A percentile compares a stretch with the other conserved stretches of the same genome.
Conservation (phyloP, 345 rosid genomes). For the Noccaea bulbosa region DNA sequence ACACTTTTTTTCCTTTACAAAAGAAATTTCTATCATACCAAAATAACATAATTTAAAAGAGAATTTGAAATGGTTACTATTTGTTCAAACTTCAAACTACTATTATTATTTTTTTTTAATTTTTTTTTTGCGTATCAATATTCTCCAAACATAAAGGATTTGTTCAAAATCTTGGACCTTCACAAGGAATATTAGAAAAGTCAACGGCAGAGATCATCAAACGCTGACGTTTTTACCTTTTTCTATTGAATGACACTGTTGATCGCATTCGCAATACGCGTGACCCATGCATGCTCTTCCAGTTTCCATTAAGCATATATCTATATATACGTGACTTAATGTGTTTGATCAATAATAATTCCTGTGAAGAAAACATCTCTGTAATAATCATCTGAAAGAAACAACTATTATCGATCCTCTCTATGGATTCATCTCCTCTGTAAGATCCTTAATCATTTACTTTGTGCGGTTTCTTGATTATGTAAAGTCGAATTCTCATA, state of each 20-base stretch:
- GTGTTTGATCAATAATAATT: conserved; percentile 6
- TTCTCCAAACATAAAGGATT: background rate
- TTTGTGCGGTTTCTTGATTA: background rate
- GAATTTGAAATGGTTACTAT: too few relatives aligned
- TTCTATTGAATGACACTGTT: background rate
- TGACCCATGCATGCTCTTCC: conserved; percentile 19
- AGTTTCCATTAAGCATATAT: background rate
- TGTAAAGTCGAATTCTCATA: background rate
- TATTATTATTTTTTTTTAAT: background rate
- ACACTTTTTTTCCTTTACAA: background rate
- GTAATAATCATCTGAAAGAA: background rate
- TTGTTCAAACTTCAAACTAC: background rate
- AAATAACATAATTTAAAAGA: too few relatives aligned
- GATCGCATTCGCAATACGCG: background rate
- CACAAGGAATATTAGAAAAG: background rate
- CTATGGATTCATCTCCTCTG: conserved; percentile 34
- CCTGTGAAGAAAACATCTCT: background rate
- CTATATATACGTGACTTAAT: conserved; percentile 8
- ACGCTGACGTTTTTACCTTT: background rate
- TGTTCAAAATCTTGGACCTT: background rate
- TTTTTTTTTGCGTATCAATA: background rate
- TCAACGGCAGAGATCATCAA: conserved; percentile 8
- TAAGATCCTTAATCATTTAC: conserved; percentile 15
- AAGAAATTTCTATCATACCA: background rate
- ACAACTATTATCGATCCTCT: background rate